phyloP scores from a whole-genome alignment of 495 filamentous ascomycete species.

The Penicillium paxilli region DNA sequence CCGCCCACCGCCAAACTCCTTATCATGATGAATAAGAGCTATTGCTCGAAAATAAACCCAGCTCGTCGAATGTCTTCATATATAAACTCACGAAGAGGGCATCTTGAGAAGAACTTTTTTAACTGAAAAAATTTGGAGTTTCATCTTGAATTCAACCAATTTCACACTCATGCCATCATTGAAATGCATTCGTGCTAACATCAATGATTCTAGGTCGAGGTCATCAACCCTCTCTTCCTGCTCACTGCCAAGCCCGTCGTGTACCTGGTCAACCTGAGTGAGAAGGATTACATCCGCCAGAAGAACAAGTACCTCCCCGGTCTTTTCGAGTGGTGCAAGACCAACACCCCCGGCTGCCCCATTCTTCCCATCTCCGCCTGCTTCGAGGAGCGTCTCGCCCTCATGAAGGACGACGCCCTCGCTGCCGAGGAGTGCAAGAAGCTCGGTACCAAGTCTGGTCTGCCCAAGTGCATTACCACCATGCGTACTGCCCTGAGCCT shows the following conservation, averaged over 20 bases:
- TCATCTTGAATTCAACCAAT: conserved; percentile 1
- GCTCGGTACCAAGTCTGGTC: conserved; percentile 78
- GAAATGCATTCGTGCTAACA: conserved; percentile 32
- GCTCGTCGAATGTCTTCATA: conserved; percentile 89
- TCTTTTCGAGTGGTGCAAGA: conserved; percentile 91
- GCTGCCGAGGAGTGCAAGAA: conserved; percentile 87
- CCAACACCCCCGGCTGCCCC: conserved; percentile 80
- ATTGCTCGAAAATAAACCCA: conserved; percentile 96
- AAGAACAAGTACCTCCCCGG: conserved; percentile 98
- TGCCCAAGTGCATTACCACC: conserved; percentile 90
- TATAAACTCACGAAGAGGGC: conserved; percentile 65
- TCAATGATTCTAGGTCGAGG: conserved; percentile 70
- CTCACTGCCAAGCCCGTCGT: conserved; percentile 97
- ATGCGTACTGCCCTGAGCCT: conserved; percentile 93
- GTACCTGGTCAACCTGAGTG: conserved; percentile 94
- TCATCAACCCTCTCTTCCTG: conserved; percentile 95
- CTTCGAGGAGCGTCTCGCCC: conserved; percentile 89
- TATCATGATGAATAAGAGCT: conserved; percentile 96
- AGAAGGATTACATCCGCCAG: conserved; percentile 96
- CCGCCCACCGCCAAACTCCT: conserved; percentile 25
- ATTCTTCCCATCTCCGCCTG: conserved; percentile 89
- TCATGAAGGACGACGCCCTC: conserved; percentile 72
- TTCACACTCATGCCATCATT: conserved; percentile 15
- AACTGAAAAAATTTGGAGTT: conserved; percentile 11
- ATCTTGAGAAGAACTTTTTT: conserved; percentile 74